Evolutionary conservation across 208 protist genomes (phyloP), one percentile per base, ranked within the genome.

Genomic region (Crithidia mellificae): DNA sequence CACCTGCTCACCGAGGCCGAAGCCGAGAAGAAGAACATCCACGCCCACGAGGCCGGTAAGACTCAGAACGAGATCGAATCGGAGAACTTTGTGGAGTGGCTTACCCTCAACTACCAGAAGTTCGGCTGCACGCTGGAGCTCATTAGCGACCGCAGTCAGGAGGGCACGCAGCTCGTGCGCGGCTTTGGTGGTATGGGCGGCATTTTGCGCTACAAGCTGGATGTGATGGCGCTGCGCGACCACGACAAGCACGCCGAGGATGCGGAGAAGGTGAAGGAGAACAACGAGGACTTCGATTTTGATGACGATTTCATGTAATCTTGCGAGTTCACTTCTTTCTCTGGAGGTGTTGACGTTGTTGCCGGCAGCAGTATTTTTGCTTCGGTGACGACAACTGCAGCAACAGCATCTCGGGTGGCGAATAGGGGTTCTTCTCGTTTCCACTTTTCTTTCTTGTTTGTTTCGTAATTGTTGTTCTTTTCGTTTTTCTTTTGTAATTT

Each of bases 111-210:
- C 81, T 99, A 99, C 86, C 96, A 97, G 47, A 95, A 97, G 41
- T 99, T 99, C 63, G 98, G 98, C 50, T 95, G 87, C 83, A 88
- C 74, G n/a, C 85, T 98, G 29, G 97, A 98, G 83, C 91, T 98
- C 50, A 85, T 98, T 29, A 98, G 91, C 47, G 87, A 98, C 77
- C 95, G 79, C 46, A 98, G 96, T 38, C 96, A 98, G 74, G 98
- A 99, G 76, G 98, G 98, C 49, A 94, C 96, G 32, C 98, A 99
- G 82, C 99, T 99, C 67, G 88, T 93, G 43, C 90, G 92, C 51
- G 98, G 98, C 34, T 99, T 99, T 78, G 98, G 98, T 66, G 98
- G 98, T 61, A 92, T 99, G 44, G 98, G 97, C 39, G 97, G 96
- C 53, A 61, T 99, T 15, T 70, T 97, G 41, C 88, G 93, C 41